A percentile compares a stretch with the other conserved stretches of the same genome.
Conservation (phyloP, 768 basidiomycete species). For the Ephemerocybe angulata region DNA sequence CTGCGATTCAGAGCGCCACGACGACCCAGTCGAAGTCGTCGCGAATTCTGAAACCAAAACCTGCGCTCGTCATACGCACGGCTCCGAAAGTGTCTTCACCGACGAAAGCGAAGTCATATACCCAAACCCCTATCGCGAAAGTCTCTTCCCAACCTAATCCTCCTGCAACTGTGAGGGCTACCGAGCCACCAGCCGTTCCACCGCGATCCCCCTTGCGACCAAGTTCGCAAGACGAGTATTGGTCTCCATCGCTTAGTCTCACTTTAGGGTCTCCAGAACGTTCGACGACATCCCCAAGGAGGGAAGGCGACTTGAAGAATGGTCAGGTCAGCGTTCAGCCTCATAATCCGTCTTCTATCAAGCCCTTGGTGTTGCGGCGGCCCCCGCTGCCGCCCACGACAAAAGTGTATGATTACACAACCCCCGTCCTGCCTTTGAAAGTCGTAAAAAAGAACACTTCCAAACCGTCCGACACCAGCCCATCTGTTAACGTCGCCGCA, state of each 20-base stretch:
- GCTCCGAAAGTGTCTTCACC: neutral
- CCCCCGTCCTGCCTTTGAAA: slow-evolving; percentile 6
- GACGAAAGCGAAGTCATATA: neutral
- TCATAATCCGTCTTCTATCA: no score
- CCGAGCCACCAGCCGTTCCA: neutral
- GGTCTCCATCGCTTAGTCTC: no score
- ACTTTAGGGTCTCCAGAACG: neutral
- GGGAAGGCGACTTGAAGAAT: no score
- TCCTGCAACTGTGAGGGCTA: neutral
- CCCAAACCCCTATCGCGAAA: neutral
- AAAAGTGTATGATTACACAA: slow-evolving; percentile 7
- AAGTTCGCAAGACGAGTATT: no score
- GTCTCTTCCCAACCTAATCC: neutral
- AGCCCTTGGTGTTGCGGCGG: no score
- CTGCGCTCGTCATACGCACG: neutral
- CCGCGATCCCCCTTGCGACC: slow-evolving; percentile 4
- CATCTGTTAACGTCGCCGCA: neutral
- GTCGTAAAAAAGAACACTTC: slow-evolving; percentile 4
- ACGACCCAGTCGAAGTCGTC: neutral
- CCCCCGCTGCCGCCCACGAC: no score
- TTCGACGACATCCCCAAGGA: no score
- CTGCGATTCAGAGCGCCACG: neutral
- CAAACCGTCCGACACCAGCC: no score
- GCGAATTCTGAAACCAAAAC: slow-evolving; percentile 1
- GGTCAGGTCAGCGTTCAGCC: no score